Evolutionary conservation across 768 basidiomycete genomes (phyloP).

Genomic region (Paxillus rubicundulus): DNA sequence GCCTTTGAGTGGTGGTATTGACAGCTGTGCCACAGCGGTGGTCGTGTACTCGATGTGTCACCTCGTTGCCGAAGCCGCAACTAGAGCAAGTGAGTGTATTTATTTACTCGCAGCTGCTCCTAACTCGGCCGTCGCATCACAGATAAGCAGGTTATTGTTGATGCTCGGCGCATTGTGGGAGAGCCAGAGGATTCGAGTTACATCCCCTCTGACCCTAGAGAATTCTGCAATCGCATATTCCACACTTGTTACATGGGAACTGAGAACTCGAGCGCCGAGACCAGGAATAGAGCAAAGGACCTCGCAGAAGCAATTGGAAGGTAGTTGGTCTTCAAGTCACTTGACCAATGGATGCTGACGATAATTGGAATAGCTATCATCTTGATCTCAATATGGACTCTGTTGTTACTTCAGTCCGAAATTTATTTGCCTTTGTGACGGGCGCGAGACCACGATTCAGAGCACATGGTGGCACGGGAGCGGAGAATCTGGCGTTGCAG

Average conservation of each 20-base stretch:
- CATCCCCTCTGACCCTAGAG: slow-evolving; percentile 80
- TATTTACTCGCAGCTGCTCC: not conserved
- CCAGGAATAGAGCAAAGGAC: slow-evolving; percentile 80
- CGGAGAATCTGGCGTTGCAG: slow-evolving; percentile 95
- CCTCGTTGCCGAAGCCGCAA: slow-evolving; percentile 78
- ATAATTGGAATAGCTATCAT: slow-evolving; percentile 65
- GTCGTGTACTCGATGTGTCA: slow-evolving; percentile 98
- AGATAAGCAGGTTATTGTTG: slow-evolving; percentile 85
- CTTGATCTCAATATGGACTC: slow-evolving; percentile 95
- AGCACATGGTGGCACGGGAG: slow-evolving; percentile 78
- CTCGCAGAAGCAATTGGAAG: slow-evolving; percentile 88
- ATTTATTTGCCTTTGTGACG: slow-evolving; percentile 83
- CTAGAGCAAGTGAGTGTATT: slow-evolving; percentile 56
- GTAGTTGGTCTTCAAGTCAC: slow-evolving; percentile 37
- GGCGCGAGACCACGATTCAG: slow-evolving; percentile 71
- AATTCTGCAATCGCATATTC: slow-evolving; percentile 85
- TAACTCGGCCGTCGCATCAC: slow-evolving; percentile 3
- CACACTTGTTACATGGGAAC: slow-evolving; percentile 99
- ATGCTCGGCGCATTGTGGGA: slow-evolving; percentile 86
- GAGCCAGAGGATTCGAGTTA: slow-evolving; percentile 81
- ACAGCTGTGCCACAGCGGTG: slow-evolving; percentile 94
- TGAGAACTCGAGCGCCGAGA: slow-evolving; percentile 89
- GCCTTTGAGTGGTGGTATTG: slow-evolving; percentile 94
- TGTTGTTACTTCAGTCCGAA: slow-evolving; percentile 78
- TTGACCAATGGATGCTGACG: not conserved